These are phyloP conservation scores for Astragalus glycyphyllos DNA, from an alignment of 306 rosid species.

Conservation along the genomic window DNA sequence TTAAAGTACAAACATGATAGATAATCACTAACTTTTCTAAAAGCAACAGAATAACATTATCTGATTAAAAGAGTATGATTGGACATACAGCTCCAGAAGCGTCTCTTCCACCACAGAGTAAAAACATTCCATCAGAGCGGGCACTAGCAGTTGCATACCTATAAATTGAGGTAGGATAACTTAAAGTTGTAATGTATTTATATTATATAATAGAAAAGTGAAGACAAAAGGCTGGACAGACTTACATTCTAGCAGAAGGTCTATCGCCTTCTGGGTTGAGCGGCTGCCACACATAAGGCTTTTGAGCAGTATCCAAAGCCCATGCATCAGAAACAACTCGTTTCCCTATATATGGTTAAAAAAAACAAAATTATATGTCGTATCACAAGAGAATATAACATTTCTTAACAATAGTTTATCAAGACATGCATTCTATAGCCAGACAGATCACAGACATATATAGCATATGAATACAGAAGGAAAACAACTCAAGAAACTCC, in stretches of 20 bases:
- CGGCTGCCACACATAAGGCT: constrained; percentile 94
- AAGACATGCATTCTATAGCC: constrained; percentile 25
- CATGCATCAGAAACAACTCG: constrained; percentile 93
- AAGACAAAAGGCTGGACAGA: constrained; percentile 38
- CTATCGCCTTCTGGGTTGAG: constrained; percentile 96
- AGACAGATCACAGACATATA: constrained; percentile 39
- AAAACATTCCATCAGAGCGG: constrained; percentile 99
- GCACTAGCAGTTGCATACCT: constrained; percentile 99
- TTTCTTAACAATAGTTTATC: constrained; percentile 27
- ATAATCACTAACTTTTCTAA: constrained; percentile 14
- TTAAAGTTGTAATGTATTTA: constrained; percentile 15
- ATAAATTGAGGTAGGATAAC: constrained; percentile 49
- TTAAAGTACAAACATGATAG: constrained; percentile 30
- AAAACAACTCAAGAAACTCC: constrained; percentile 33
- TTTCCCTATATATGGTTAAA: constrained; percentile 66
- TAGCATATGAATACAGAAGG: constrained; percentile 26
- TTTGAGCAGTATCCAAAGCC: constrained; percentile 97
- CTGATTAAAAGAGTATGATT: constrained; percentile 33
- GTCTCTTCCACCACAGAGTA: constrained; percentile 99
- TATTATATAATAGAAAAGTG: constrained; percentile 13
- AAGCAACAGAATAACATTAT: constrained; percentile 33
- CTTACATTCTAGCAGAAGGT: constrained; percentile 99
- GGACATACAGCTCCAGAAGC: constrained; percentile 84
- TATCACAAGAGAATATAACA: constrained; percentile 36
- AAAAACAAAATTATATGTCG: constrained; percentile 30